Base-by-base conservation (phyloP, 345 rosid species). In the Pelargonium nanum region DNA sequence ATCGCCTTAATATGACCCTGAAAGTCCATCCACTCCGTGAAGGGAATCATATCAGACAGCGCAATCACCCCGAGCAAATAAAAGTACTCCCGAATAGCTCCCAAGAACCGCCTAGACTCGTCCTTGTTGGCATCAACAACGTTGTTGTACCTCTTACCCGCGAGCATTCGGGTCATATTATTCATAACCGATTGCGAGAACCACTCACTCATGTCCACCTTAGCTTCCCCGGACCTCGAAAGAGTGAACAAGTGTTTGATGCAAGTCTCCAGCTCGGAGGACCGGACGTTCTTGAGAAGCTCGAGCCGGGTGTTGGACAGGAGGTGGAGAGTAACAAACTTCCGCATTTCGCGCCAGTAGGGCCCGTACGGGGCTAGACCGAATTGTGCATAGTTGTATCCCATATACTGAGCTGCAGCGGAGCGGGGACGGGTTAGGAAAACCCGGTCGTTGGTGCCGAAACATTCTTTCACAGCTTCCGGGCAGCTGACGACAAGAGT, bases 311-410 rank as follows among this genome's bases (percentile, higher is more conserved):
- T 19, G 63, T 19, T 28, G 7, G 72, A 68, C 48, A 68, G 54
- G 34, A 62, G 62, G n/a, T n/a, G n/a, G 2, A 61, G 12, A 0
- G 67, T 65, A n/a, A 44, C 22, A 0, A 72, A 16, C 69, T 63
- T 75, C 51, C 80, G 75, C 2, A 65, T 2, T 0, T 58, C 62
- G 2, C 77, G 79, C 84, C 81, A 76, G 26, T 66, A 68, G 2
- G 71, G 56, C 7, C 78, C 74, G 5, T 79, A 71, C 0, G 80
- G 70, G 16, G 61, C 15, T 1, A 66, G 51, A 0, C 61, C 64
- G 4, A 79, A 0, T 56, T 75, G 52, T 44, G 74, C 48, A 1
- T 22, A 17, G 50, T 73, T 63, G 54, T 66, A 76, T 40, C 65
- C 56, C 62, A 78, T 0, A 5, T 67, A 0, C 19, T 69, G 69